A percentile compares a stretch with the other conserved stretches of the same genome.
phyloP scores from a whole-genome alignment of 176 grass and related monocot species.

The Calamus simplicifolius region DNA sequence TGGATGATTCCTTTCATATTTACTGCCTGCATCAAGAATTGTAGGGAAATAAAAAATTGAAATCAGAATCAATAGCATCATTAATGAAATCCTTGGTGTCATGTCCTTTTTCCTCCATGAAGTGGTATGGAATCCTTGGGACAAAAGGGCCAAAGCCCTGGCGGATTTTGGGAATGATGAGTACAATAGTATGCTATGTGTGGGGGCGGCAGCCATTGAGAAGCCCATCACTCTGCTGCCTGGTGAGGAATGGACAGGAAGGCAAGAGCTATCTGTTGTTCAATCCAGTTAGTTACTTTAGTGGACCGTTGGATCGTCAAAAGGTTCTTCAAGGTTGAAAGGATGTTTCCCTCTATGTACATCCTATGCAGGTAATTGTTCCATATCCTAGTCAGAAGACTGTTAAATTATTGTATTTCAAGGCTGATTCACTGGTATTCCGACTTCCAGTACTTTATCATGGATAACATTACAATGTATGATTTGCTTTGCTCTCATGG shows the following conservation, averaged over 20 bases:
- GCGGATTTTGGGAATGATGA: conserved; percentile 72
- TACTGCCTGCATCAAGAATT: no score
- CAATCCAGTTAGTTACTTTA: conserved; percentile 88
- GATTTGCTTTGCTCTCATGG: no score
- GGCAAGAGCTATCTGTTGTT: conserved; percentile 43
- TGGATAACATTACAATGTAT: no score
- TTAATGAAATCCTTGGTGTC: background rate
- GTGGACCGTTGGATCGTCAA: conserved; percentile 57
- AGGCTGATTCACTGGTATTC: no score
- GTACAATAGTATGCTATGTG: conserved; percentile 74
- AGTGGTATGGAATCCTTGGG: conserved; percentile 97
- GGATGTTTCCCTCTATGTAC: background rate
- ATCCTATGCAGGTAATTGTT: background rate
- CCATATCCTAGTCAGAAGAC: background rate
- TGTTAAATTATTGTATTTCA: no score
- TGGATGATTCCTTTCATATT: no score
- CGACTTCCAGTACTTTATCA: no score
- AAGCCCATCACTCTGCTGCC: conserved; percentile 59
- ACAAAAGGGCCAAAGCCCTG: conserved; percentile 78
- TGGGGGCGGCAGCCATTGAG: conserved; percentile 65
- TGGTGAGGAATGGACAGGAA: conserved; percentile 86
- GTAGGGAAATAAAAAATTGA: no score
- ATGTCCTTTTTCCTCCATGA: background rate
- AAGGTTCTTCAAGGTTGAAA: conserved; percentile 30
- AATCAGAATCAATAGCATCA: no score